Base-by-base conservation (phyloP, 139 green algal genomes). In the Coelastrella sp. region DNA sequence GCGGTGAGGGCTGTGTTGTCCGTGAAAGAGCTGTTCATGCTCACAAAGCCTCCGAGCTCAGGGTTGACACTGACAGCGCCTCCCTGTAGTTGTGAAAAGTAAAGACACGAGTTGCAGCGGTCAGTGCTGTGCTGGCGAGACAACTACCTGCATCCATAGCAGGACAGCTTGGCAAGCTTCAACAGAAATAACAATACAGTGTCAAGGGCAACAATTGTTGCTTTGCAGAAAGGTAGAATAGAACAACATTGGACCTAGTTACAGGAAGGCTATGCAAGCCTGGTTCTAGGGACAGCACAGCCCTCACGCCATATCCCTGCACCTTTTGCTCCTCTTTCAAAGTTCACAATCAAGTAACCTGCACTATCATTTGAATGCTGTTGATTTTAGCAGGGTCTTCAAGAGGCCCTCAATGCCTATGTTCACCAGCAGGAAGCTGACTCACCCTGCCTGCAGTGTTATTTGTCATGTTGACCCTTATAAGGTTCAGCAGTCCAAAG, bases 381-480 rank as follows among this genome's bases (percentile, higher is more conserved):
- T 49, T 49, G 35, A 49, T 49, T 49, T 49, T 49, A 49, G 35
- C 35, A 49, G 35, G 35, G 35, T 49, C 35, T 1, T 49, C 3
- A 49, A 49, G 35, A 49, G 4, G 63, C 63, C 63, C 63, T 4
- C 63, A 72, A 72, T 17, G 12, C 12, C 63, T 17, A 72, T 72
- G 63, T 7, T 14, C 3, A 72, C 12, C 12, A 22, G 12, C 63
- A 22, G 63, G 35, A 49, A 49, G 63, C 63, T 5, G 12, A 72
- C 63, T 75, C 49, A 87, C 82, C 82, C 82, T 75, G 57, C 61
- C 83, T 27, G 85, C 85, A 12, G 9, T 58, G 72, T 90, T 90
- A 9, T 65, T 10, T 24, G 57, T 12, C 73, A 90, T 76, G 59
- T 56, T 84, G 5, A 66, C 56, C 8, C 20, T 24, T 3, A 22